Evolutionary conservation across 371 early-diverging fungal genomes (phyloP), one percentile per base, ranked within the genome.

Genomic region (Mortierella sp.): DNA sequence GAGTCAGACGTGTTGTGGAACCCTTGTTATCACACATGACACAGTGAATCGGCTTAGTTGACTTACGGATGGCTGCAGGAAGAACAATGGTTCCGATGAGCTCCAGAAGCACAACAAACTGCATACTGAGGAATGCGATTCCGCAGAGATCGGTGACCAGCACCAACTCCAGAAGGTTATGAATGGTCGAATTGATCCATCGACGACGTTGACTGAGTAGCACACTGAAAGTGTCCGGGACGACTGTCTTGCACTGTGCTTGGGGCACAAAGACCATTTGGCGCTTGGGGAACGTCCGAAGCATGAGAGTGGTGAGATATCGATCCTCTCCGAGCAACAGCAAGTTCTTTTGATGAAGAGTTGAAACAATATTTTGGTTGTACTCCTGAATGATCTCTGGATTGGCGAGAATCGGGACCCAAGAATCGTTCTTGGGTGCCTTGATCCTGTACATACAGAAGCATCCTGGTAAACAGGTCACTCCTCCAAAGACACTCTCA

Each of bases 401-500:
- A 82, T 92, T 82, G 80, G 81, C 83, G 60, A 97, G 70, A 49
- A 86, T 92, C 56, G 86, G 90, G 2, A 86, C 91, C 81, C 90
- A 83, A 43, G 88, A 67, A 23, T 80, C 81, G 28, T 72, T 57
- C 66, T 91, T 89, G 61, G 88, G 90, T 0, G 90, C 83, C 70
- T 92, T 92, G 60, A 96, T 89, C 48, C 94, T 85, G 78, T 93
- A 96, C 93, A 94, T 93, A 78, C 90, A 93, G 83, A 96, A 94
- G 72, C 96, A 99, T 24, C 99, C 99, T 6, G 99, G 99, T 47
- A 99, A 82, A 84, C 99, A 99, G 3, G 99, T 97, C 24, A 99
- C 98, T 70, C 95, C 95, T 60, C 99, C 99, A 86, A 97, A 99
- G 17, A 96, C 85, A 30, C 92, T 90, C 80, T 99, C 99, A 79